Evolutionary conservation across 768 basidiomycete species (phyloP).

Genomic region (Pisolithus albus): DNA sequence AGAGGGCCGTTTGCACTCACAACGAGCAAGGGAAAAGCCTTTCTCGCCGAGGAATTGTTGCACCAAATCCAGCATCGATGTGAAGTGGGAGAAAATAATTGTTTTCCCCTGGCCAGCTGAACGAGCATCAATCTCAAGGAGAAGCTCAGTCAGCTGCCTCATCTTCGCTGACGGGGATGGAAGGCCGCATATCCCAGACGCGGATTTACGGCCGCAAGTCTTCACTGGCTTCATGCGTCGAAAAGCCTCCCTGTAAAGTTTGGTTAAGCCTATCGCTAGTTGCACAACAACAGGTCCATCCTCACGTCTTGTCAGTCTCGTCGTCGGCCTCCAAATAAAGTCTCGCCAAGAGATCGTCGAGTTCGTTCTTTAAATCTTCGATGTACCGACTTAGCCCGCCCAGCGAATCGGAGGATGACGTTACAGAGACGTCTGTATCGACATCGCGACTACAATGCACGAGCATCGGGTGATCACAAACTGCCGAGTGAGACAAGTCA

Average conservation of each 20-base stretch:
- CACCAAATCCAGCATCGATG: background rate
- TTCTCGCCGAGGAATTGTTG: background rate
- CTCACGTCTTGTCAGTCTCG: background rate
- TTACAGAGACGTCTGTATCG: background rate
- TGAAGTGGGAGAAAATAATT: background rate
- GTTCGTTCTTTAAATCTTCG: background rate
- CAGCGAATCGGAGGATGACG: background rate
- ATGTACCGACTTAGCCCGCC: background rate
- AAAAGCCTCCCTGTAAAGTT: background rate
- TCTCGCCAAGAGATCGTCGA: background rate
- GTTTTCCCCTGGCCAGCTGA: background rate
- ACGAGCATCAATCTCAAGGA: background rate
- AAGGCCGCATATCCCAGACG: background rate
- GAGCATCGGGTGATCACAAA: background rate
- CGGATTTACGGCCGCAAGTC: background rate
- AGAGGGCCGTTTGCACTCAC: background rate
- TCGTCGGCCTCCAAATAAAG: background rate
- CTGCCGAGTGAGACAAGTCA: background rate
- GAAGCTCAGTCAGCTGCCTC: background rate
- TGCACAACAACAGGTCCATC: background rate
- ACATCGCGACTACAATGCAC: background rate
- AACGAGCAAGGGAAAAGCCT: background rate
- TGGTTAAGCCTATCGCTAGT: background rate
- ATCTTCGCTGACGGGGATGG: background rate
- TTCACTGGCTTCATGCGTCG: background rate